Evolutionary conservation across 495 filamentous ascomycete species (phyloP), one percentile per base, ranked within the genome.

Genomic region (Sordaria brevicollis): DNA sequence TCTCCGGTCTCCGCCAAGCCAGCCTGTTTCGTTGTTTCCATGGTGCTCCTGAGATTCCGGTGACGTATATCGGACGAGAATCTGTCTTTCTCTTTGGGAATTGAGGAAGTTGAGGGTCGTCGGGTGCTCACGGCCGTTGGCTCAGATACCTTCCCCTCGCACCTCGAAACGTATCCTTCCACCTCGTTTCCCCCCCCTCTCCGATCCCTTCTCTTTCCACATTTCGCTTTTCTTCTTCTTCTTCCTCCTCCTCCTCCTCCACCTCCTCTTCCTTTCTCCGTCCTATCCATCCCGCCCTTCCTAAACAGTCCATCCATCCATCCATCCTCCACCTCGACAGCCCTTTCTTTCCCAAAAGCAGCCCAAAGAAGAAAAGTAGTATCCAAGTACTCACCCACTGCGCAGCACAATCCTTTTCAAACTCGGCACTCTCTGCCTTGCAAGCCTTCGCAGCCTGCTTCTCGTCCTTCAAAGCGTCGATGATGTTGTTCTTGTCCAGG

Each of bases 401-500:
- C 8, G 69, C 39, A 1, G 91, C 90, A 77, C 93, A 97, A 77
- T 91, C 89, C 70, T 81, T 81, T 79, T 93, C 90, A 77, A 96
- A 94, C 69, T 80, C 84, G 65, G 76, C 81, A 66, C 87, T 81
- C 78, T 93, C 89, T 67, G 77, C 81, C 69, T 83, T 86, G 80
- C 95, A 99, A 65, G 86, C 84, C 74, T 86, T 83, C 67, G 86
- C 82, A 33, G 88, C 89, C 41, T 82, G 82, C 62, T 87, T 88
- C 10, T 81, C 86, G 43, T 93, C 86, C 76, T 90, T 92, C 68
- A 97, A 83, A n/a, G 89, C 84, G 75, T 99, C 94, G 25, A 97
- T 72, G 73, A 99, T 97, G 70, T 87, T 84, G 80, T 92, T 84
- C 66, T 83, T 82, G 75, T 97, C 93, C 8, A 99, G 83, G 73